phyloP scores from a whole-genome alignment of 2,329 filamentous ascomycete species.

The Scedosporium dehoogii region DNA sequence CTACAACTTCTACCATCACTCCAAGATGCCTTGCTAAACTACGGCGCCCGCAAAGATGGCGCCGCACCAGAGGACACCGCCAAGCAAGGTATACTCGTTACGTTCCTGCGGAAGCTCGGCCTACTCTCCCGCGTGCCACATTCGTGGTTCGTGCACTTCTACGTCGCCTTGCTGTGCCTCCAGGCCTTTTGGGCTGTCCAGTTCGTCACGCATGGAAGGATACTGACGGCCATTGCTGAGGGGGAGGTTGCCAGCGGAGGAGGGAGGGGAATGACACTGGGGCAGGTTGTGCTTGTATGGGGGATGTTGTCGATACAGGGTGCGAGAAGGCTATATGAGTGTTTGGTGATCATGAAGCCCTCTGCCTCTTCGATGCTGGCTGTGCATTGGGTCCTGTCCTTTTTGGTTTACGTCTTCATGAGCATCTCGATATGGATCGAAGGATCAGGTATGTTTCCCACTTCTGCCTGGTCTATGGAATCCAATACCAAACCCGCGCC shows the following conservation, averaged over 20 bases:
- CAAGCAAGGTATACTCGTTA: not conserved
- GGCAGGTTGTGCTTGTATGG: conserved; percentile 59
- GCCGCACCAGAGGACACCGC: conserved; percentile 12
- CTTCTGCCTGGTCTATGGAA: not conserved
- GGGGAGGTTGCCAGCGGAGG: conserved; percentile 19
- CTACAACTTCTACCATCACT: conserved; percentile 36
- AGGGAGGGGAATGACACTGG: conserved; percentile 40
- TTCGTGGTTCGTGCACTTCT: conserved; percentile 84
- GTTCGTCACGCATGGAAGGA: conserved; percentile 41
- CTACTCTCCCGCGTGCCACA: conserved; percentile 61
- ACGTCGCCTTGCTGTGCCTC: conserved; percentile 57
- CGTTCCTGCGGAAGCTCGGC: conserved; percentile 9
- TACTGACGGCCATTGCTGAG: conserved; percentile 38
- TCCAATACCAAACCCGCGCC: too few species aligned
- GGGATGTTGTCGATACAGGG: conserved; percentile 67
- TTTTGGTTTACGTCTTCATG: conserved; percentile 66
- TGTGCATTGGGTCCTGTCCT: conserved; percentile 70
- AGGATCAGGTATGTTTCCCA: conserved; percentile 49
- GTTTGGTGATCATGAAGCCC: conserved; percentile 51
- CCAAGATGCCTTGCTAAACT: conserved; percentile 36
- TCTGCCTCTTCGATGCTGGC: conserved; percentile 76
- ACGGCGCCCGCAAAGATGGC: conserved; percentile 32
- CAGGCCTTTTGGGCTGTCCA: conserved; percentile 68
- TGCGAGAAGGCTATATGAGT: conserved; percentile 66
- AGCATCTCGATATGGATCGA: conserved; percentile 78